phyloP scores from a whole-genome alignment of 257 asterid species.

The Salvia rosmarinus region DNA sequence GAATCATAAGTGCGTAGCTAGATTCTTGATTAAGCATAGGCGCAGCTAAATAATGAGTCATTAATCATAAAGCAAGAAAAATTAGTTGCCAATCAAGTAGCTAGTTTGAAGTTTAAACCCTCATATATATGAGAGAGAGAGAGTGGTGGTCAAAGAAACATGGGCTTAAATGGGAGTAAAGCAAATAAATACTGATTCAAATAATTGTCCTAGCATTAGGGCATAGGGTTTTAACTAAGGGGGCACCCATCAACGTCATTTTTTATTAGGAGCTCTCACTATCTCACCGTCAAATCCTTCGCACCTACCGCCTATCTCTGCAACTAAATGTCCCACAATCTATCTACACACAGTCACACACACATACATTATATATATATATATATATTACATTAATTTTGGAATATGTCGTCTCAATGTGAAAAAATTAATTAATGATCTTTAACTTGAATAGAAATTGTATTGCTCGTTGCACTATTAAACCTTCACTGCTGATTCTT shows the following conservation, averaged over 20 bases:
- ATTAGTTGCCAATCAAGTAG: conserved; percentile 21
- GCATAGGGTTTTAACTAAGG: conserved; percentile 34
- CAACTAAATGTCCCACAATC: conserved; percentile 26
- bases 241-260: conserved; percentile 37
- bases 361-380: too few species aligned
- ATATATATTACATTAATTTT: not conserved
- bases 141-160: conserved; percentile 47
- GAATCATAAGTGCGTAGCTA: not conserved
- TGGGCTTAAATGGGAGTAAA: conserved; percentile 47
- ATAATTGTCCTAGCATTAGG: conserved; percentile 45
- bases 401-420: not conserved
- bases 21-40: conserved; percentile 25
- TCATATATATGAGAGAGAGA: conserved; percentile 24
- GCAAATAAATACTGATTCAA: conserved; percentile 39
- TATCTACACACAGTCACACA: not conserved
- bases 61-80: conserved; percentile 35
- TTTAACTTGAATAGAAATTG: conserved; percentile 7
- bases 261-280: conserved; percentile 24
- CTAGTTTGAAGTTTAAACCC: conserved; percentile 31
- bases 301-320: conserved; percentile 25
- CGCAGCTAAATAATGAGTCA: conserved; percentile 29
- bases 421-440: conserved; percentile 10
- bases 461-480: conserved; percentile 17
- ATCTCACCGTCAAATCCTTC: conserved; percentile 31
- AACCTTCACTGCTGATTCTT: not conserved